Base-by-base conservation (phyloP, 345 rosid genomes). In the Corymbia maculata region DNA sequence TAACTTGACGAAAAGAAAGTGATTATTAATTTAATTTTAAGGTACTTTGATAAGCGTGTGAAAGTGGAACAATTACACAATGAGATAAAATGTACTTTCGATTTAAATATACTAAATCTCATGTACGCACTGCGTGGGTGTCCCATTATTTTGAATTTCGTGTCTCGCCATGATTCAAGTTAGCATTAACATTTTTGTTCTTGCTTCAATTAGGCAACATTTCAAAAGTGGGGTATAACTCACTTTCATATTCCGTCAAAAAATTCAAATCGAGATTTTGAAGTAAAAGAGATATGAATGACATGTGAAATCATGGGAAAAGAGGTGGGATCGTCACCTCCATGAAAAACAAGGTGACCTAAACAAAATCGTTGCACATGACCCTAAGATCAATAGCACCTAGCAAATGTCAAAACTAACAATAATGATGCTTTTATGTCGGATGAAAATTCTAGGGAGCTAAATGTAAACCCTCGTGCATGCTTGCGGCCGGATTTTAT, bases 1-100 rank as follows among this genome's bases (percentile, higher is more conserved):
- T 28, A 24, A 4, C 66, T 24, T 59, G n/a, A 59, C 9, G 66
- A 24, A 0, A 1, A 59, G 66, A 59, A 13, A 59, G 66, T 24
- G 9, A 0, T 59, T 0, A 59, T 59, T 59, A 59, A 10, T 0
- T 59, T 26, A 59, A 10, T 59, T 1, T 26, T 13, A 9, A 59
- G 24, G 1, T 59, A 59, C 66, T 12, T 26, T 59, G n/a, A 59
- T 10, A 13, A 10, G 24, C 4, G 26, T 28, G 30, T 24, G 24
- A 59, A 24, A n/a, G 4, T 59, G 30, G 26, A 28, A 26, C 66
- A 59, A 24, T 26, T 59, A 13, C 30, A 11, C 24, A 59, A n/a
- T 0, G 66, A 59, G 14, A 59, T 0, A 0, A 59, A 24, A 26
- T n/a, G n/a, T 28, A 26, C n/a, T 59, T 59, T 59, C 26, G 66